Conservation (phyloP, 2,329 filamentous ascomycete species). For the Clonostachys solani region DNA sequence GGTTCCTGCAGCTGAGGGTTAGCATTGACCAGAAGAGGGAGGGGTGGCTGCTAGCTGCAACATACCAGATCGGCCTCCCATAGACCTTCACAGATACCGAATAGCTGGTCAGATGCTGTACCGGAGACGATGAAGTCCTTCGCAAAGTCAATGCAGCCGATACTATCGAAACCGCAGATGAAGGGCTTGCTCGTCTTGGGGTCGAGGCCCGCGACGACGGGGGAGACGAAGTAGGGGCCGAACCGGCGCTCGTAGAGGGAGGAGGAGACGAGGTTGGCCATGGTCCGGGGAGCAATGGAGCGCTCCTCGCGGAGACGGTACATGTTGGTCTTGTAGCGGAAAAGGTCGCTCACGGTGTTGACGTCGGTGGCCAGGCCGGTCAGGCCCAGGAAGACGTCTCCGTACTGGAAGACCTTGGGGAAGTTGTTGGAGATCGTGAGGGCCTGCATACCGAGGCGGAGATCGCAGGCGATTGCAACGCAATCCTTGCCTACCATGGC, state of each 20-base stretch:
- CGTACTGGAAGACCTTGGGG: slow-evolving; percentile 98
- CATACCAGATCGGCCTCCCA: slow-evolving; percentile 96
- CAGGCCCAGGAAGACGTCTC: slow-evolving; percentile 90
- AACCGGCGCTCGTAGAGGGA: slow-evolving; percentile 94
- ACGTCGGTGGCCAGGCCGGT: slow-evolving; percentile 97
- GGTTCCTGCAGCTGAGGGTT: slow-evolving; percentile 53
- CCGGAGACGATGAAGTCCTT: slow-evolving; percentile 99
- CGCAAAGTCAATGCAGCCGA: slow-evolving; percentile 98
- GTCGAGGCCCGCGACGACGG: slow-evolving; percentile 92
- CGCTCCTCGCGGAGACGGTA: slow-evolving; percentile 98
- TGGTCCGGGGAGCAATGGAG: slow-evolving; percentile 87
- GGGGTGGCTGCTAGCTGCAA: slow-evolving; percentile 10
- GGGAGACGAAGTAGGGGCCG: slow-evolving; percentile 93
- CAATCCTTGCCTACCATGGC: slow-evolving; percentile 99
- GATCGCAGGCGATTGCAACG: slow-evolving; percentile 98
- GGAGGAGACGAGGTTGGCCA: slow-evolving; percentile 91
- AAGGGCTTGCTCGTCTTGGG: slow-evolving; percentile 92
- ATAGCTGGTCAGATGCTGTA: slow-evolving; percentile 94
- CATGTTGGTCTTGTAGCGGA: slow-evolving; percentile 99
- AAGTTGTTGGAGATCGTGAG: slow-evolving; percentile 99
- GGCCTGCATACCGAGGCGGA: slow-evolving; percentile 92
- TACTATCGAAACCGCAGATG: slow-evolving; percentile 98
- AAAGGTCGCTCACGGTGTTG: slow-evolving; percentile 88
- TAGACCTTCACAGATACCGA: slow-evolving; percentile 95
- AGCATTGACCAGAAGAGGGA: background rate